Percentiles rank a stretch among this genome's conserved stretches.
These are phyloP conservation scores for Arthrobotrys sinensis DNA, from an alignment of 2,329 filamentous ascomycete genomes.

Conservation along the genomic window DNA sequence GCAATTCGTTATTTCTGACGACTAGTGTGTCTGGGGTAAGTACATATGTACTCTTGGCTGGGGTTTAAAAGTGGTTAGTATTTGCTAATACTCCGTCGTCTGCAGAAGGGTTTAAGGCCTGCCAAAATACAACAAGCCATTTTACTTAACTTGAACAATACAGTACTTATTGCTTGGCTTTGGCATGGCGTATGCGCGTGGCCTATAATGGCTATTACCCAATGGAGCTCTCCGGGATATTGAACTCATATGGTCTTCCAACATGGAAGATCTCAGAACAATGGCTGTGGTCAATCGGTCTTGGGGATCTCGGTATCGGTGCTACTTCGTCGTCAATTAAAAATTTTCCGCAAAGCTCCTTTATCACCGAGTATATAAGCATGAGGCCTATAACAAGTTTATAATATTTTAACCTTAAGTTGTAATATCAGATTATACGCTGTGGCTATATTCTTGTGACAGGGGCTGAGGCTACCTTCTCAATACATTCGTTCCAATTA, in stretches of 20 bases:
- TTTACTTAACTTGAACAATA: constrained; percentile 7
- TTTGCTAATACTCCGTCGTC: constrained; percentile 17
- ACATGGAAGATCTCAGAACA: background rate
- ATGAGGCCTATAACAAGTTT: too few species aligned
- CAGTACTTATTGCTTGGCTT: background rate
- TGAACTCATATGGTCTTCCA: background rate
- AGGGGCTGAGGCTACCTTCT: constrained; percentile 9
- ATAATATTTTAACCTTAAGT: too few species aligned
- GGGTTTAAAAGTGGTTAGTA: background rate
- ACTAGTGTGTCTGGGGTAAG: constrained; percentile 15
- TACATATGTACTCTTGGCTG: constrained; percentile 3
- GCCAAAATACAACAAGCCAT: constrained; percentile 2
- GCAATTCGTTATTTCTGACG: constrained; percentile 4
- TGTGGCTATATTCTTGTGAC: too few species aligned
- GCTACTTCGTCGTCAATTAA: background rate
- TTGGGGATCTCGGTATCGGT: too few species aligned
- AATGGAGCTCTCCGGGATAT: constrained; percentile 9
- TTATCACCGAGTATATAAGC: background rate
- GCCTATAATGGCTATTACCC: background rate
- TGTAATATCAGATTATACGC: too few species aligned
- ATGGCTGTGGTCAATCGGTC: background rate
- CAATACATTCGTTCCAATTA: background rate
- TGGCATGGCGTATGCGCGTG: background rate
- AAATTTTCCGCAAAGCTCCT: background rate
- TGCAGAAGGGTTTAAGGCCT: constrained; percentile 3